Evolutionary conservation across 2,329 filamentous ascomycete genomes (phyloP).

Genomic region (Triangularia setosa): DNA sequence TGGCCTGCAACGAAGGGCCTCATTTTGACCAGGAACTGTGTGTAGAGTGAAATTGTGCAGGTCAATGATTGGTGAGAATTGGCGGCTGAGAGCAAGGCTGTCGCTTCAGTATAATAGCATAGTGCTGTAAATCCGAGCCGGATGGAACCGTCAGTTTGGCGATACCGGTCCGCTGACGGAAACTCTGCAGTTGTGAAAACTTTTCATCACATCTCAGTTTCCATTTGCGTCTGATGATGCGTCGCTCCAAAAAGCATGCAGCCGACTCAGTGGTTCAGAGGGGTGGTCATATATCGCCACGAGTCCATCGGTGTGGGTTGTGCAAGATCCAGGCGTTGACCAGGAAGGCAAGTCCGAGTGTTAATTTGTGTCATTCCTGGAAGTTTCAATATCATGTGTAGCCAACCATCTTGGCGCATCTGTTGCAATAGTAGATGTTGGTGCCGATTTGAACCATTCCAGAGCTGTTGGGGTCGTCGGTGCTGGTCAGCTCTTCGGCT

Average conservation of each 20-base stretch:
- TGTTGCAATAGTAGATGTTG: slow-evolving; percentile 63
- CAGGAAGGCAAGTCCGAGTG: not conserved
- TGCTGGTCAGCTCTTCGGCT: slow-evolving; percentile 57
- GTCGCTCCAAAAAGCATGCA: not conserved
- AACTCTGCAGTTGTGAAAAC: not conserved
- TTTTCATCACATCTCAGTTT: not conserved
- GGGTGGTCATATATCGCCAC: not conserved
- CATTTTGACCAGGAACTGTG: not conserved
- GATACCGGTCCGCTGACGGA: slow-evolving; percentile 3
- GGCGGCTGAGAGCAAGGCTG: not conserved
- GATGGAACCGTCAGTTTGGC: not conserved
- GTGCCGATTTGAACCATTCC: slow-evolving; percentile 64
- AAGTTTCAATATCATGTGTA: slow-evolving; percentile 44
- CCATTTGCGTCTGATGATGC: not conserved
- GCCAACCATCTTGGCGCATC: slow-evolving; percentile 60
- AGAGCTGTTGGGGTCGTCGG: slow-evolving; percentile 53
- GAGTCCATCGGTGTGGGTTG: not conserved
- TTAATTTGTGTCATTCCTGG: not conserved
- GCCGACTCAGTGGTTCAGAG: not conserved
- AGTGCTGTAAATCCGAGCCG: not conserved
- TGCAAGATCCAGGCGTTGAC: not conserved
- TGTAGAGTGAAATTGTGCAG: not conserved
- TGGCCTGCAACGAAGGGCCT: not conserved
- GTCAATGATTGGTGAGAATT: not conserved
- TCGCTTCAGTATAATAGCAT: not conserved